These are phyloP conservation scores for Paraleonurus japonicus DNA, from an alignment of 257 asterid genomes.

Conservation along the genomic window DNA sequence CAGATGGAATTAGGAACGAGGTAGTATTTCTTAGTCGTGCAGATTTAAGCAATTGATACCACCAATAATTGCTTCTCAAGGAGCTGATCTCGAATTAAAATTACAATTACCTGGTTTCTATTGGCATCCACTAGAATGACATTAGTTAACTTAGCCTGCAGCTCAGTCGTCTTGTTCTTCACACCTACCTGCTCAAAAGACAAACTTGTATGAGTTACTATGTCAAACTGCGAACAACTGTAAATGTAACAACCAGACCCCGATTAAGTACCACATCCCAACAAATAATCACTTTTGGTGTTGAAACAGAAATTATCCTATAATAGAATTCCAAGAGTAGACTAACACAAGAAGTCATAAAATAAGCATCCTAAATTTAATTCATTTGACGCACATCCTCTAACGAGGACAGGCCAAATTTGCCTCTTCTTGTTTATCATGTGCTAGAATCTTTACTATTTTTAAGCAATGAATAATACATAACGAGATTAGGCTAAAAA, in stretches of 20 bases:
- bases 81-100: slow-evolving; percentile 2
- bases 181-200: slow-evolving; percentile 85
- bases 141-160: slow-evolving; percentile 81
- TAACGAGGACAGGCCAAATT: background rate
- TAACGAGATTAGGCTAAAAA: too few relatives aligned
- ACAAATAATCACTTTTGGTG: background rate
- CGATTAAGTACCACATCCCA: slow-evolving; percentile 4
- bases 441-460: background rate
- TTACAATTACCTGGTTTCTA: slow-evolving; percentile 74
- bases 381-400: background rate
- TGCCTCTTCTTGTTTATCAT: background rate
- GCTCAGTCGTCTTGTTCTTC: slow-evolving; percentile 76
- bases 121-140: slow-evolving; percentile 80
- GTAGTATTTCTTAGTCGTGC: background rate
- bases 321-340: background rate
- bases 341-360: background rate
- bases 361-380: background rate
- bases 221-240: background rate
- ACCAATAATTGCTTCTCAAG: slow-evolving; percentile 6
- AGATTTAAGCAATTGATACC: background rate
- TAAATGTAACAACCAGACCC: slow-evolving; percentile 1
- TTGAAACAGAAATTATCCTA: background rate
- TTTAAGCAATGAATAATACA: background rate
- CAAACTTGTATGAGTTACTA: background rate
- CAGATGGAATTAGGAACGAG: too few relatives aligned